These are phyloP conservation scores for Alternaria triticina DNA, from an alignment of 2,329 filamentous ascomycete genomes.

Conservation along the genomic window DNA sequence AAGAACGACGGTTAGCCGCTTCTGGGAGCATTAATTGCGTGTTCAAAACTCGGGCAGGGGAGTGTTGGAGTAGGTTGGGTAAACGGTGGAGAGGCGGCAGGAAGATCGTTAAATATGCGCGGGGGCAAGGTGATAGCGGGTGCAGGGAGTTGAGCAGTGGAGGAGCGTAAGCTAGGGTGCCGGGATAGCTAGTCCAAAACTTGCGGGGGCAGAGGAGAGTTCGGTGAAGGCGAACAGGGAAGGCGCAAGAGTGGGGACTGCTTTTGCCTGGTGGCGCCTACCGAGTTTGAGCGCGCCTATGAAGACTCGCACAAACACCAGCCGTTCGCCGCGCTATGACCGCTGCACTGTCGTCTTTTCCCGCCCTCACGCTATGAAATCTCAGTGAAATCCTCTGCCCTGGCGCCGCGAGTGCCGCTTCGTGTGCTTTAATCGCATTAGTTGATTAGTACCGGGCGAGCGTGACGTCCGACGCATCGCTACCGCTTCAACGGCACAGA, in stretches of 20 bases:
- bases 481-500: background rate
- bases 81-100: conserved; percentile 1
- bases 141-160: conserved; percentile 4
- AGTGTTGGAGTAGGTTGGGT: background rate
- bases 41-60: background rate
- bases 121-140: conserved; percentile 11
- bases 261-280: conserved; percentile 11
- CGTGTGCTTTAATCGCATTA: background rate
- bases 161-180: conserved; percentile 2
- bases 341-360: conserved; percentile 11
- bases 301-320: conserved; percentile 10
- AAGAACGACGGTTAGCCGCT: conserved; percentile 40
- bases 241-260: conserved; percentile 8
- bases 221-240: conserved; percentile 23
- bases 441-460: background rate
- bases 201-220: conserved; percentile 24
- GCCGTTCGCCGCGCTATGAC: conserved; percentile 19
- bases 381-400: conserved; percentile 15
- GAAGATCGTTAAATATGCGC: conserved; percentile 14
- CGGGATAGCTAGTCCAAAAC: conserved; percentile 12
- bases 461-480: conserved; percentile 7
- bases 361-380: conserved; percentile 14
- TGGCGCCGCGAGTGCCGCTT: conserved; percentile 13
- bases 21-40: conserved; percentile 50
- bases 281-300: conserved; percentile 22